phyloP scores from a whole-genome alignment of 768 basidiomycete species.

The Tricholoma matsutake region DNA sequence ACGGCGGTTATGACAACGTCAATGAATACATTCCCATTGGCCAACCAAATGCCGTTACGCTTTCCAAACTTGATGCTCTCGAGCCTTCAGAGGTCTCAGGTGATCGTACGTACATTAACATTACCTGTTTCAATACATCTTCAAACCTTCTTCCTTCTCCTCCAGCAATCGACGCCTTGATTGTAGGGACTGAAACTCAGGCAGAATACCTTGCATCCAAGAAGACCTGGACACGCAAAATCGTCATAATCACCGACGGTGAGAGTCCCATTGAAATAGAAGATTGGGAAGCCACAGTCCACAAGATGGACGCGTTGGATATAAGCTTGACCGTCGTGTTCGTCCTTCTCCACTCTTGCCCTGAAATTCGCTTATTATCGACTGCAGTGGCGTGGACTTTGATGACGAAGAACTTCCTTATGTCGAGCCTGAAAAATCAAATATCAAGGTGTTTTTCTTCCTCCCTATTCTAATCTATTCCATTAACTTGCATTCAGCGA shows the following conservation, averaged over 20 bases:
- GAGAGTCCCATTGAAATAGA: constrained; percentile 69
- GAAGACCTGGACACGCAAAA: constrained; percentile 81
- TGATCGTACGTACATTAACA: constrained; percentile 52
- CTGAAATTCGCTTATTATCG: constrained; percentile 1
- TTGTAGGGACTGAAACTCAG: constrained; percentile 85
- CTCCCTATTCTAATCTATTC: neutral
- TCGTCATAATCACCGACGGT: constrained; percentile 84
- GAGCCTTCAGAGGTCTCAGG: constrained; percentile 53
- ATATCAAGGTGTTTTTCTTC: constrained; percentile 59
- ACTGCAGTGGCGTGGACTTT: constrained; percentile 83
- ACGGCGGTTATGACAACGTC: constrained; percentile 74
- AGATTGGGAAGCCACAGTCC: constrained; percentile 68
- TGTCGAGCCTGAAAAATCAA: constrained; percentile 63
- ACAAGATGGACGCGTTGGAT: constrained; percentile 58
- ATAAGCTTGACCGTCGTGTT: constrained; percentile 73
- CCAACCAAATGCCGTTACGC: constrained; percentile 61
- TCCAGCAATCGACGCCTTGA: constrained; percentile 80
- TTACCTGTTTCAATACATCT: neutral
- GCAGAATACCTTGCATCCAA: constrained; percentile 62
- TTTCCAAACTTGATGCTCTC: constrained; percentile 63
- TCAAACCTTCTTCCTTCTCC: constrained; percentile 2
- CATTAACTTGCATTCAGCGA: constrained; percentile 39
- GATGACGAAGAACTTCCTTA: constrained; percentile 67
- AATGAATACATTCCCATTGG: constrained; percentile 66
- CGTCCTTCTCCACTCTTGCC: constrained; percentile 13